These are phyloP conservation scores for Hericium erinaceus DNA, from an alignment of 768 basidiomycete genomes.

Conservation along the genomic window DNA sequence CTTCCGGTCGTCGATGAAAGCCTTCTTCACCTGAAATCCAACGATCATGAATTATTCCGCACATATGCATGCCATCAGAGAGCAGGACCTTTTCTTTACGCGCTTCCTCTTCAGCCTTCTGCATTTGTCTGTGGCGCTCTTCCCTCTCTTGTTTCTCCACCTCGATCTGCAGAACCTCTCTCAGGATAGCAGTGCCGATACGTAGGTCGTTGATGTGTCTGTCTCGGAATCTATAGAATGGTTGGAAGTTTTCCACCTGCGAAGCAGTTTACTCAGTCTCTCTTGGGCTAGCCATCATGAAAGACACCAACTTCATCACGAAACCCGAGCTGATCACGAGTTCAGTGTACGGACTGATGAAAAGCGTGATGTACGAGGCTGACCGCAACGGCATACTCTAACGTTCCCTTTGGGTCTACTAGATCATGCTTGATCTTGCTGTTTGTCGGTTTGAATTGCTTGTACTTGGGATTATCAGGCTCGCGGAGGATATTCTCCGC, in stretches of 20 bases:
- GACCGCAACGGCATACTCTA: slow-evolving; percentile 77
- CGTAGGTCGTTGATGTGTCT: slow-evolving; percentile 44
- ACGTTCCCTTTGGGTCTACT: slow-evolving; percentile 59
- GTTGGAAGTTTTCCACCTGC: slow-evolving; percentile 65
- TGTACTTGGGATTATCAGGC: slow-evolving; percentile 64
- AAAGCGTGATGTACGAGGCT: slow-evolving; percentile 20
- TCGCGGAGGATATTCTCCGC: slow-evolving; percentile 68
- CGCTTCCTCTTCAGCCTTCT: slow-evolving; percentile 48
- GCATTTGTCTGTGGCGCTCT: slow-evolving; percentile 38
- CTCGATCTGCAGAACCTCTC: slow-evolving; percentile 49
- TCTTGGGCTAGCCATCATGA: not conserved
- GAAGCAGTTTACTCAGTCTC: not conserved
- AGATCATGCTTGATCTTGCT: slow-evolving; percentile 52
- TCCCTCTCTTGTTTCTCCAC: slow-evolving; percentile 39
- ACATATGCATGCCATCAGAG: not conserved
- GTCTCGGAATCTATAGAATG: slow-evolving; percentile 56
- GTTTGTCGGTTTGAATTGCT: slow-evolving; percentile 73
- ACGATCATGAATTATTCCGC: not conserved
- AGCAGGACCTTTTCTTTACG: slow-evolving; percentile 42
- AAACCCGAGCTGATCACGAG: slow-evolving; percentile 54
- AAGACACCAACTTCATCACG: slow-evolving; percentile 43
- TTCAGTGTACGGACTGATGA: not conserved
- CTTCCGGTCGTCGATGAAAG: slow-evolving; percentile 72
- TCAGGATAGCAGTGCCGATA: slow-evolving; percentile 57
- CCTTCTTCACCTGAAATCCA: slow-evolving; percentile 54